Evolutionary conservation across 2,329 filamentous ascomycete species (phyloP), one percentile per base, ranked within the genome.

Genomic region (Cordyceps cateniannulata): DNA sequence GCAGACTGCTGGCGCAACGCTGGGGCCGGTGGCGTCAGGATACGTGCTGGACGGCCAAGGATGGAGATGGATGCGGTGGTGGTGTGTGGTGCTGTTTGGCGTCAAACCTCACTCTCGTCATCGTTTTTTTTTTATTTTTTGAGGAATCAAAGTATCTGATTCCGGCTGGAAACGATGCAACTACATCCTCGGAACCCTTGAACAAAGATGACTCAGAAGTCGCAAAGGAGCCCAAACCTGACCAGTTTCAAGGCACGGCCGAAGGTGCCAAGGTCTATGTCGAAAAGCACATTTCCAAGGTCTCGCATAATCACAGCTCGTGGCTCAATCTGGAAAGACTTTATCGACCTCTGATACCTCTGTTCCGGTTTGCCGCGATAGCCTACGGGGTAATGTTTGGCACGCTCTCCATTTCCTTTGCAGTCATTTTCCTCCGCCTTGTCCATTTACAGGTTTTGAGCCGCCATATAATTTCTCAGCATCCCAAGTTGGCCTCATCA

Each of bases 391-490:
- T 59, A 9, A 59, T 35, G 3, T 59, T 49, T 50, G 55, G 55
- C 1, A 47, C 55, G 18, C 40, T 59, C 22, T 51, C 44, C 8
- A 40, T 47, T 7, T 25, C 42, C 10, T 20, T 49, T 27, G 45
- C 55, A 10, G 47, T 59, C 29, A 51, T n/a, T 18, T 20, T 24
- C 44, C 0, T 49, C 44, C 35, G 14, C 51, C 18, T 27, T 50
- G 38, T 25, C 55, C 1, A 40, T 32, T 18, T 40, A 59, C 14
- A n/a, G 50, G 20, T n/a, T 47, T 51, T 18, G 24, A 49, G 12
- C 72, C 72, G 0, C 70, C 71, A 0, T 73, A 71, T 62, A 69
- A 66, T 51, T 72, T 72, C 44, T 45, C 61, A n/a, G 54, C 70
- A 0, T 44, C 51, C 1, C 60, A 62, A 1, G 60, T 72, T 16